These are phyloP conservation scores for Eremochloa ophiuroides DNA, from an alignment of 176 grass and related monocot species.

Conservation along the genomic window DNA sequence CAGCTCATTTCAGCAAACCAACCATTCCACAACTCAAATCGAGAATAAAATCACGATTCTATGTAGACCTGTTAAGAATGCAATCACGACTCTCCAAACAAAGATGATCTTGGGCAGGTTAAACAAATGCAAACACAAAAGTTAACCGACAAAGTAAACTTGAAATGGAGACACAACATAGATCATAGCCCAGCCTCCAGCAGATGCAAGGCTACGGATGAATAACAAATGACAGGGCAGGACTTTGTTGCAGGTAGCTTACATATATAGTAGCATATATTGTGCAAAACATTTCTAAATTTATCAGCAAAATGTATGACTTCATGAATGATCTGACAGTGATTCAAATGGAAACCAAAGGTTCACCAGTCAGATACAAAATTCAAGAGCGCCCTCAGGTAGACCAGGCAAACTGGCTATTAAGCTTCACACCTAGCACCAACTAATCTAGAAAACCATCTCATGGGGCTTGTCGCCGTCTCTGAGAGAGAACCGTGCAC, in stretches of 20 bases:
- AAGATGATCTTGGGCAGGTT: background rate
- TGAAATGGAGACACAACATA: background rate
- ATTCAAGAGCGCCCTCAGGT: constrained; percentile 13
- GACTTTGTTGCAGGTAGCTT: background rate
- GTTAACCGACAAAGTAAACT: background rate
- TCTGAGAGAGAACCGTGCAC: constrained; percentile 76
- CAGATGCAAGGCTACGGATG: background rate
- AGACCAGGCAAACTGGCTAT: constrained; percentile 14
- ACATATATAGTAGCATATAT: constrained; percentile 14
- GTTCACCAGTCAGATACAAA: constrained; percentile 31
- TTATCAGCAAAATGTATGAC: background rate
- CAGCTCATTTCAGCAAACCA: background rate
- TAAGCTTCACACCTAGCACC: constrained; percentile 4
- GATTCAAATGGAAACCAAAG: constrained; percentile 25
- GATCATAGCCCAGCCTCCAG: background rate
- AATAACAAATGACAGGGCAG: background rate
- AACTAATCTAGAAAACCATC: constrained; percentile 70
- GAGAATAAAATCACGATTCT: background rate
- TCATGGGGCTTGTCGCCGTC: constrained; percentile 85
- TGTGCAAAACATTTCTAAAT: background rate
- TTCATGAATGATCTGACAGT: constrained; percentile 16
- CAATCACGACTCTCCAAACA: background rate
- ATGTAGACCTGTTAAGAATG: background rate
- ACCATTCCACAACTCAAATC: background rate
- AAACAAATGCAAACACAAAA: background rate